A percentile compares a stretch with the other conserved stretches of the same genome.
These are phyloP conservation scores for Artemisia annua DNA, from an alignment of 129 eudicot genomes.

Conservation along the genomic window DNA sequence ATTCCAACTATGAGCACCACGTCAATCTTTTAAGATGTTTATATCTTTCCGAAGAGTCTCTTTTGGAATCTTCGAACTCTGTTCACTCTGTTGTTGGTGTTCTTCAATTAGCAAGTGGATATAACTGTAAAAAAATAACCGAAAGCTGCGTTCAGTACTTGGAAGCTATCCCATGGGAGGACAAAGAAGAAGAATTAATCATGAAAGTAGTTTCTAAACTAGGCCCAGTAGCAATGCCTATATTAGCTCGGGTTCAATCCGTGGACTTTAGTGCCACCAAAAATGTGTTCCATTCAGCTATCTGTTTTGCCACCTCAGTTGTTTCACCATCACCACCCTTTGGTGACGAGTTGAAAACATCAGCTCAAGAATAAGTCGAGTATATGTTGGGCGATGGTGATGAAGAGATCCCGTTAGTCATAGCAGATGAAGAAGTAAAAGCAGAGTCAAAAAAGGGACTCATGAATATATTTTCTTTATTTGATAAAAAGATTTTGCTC, in stretches of 20 bases:
- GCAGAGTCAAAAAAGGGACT: constrained; percentile 61
- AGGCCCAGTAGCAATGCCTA: constrained; percentile 76
- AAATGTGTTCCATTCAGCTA: constrained; percentile 67
- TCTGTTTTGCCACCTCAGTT: constrained; percentile 78
- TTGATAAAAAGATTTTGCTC: constrained; percentile 45
- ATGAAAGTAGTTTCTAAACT: constrained; percentile 46
- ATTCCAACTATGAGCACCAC: constrained; percentile 51
- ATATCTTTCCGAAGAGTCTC: constrained; percentile 41
- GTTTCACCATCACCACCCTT: constrained; percentile 55
- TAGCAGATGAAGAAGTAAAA: constrained; percentile 63
- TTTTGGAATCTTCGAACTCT: constrained; percentile 67
- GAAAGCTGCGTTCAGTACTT: constrained; percentile 63
- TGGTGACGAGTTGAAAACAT: constrained; percentile 62
- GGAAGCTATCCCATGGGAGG: constrained; percentile 92
- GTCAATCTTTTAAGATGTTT: constrained; percentile 53
- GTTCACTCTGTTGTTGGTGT: constrained; percentile 63
- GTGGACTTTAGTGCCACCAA: constrained; percentile 54
- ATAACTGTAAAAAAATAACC: constrained; percentile 47
- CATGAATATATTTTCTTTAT: constrained; percentile 41
- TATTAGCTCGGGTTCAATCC: constrained; percentile 63
- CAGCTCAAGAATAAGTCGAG: constrained; percentile 94
- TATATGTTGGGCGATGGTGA: constrained; percentile 89
- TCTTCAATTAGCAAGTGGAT: constrained; percentile 52
- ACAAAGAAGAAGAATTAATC: constrained; percentile 73
- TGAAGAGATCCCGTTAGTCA: constrained; percentile 57